These are phyloP conservation scores for Pleurostoma richardsiae DNA, from an alignment of 2,329 filamentous ascomycete genomes.

Conservation along the genomic window DNA sequence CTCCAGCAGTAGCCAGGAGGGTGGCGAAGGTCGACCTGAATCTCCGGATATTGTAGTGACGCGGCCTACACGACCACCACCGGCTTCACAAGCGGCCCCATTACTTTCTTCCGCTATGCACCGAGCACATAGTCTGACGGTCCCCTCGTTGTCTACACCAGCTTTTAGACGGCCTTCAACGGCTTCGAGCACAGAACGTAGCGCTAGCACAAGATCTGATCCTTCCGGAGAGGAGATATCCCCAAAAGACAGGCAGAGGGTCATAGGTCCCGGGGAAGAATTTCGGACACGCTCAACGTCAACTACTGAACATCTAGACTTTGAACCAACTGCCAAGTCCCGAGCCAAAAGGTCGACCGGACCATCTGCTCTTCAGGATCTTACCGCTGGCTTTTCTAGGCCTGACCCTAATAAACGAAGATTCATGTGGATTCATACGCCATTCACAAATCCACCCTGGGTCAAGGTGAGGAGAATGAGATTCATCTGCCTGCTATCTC, in stretches of 20 bases:
- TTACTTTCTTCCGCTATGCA: conserved; percentile 1
- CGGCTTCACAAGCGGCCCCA: conserved; percentile 9
- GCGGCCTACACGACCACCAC: conserved; percentile 19
- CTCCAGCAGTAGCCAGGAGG: too few relatives aligned
- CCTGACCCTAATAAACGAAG: conserved; percentile 34
- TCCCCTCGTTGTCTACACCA: conserved; percentile 22
- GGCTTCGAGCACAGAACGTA: conserved; percentile 21
- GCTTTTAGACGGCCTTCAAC: conserved; percentile 20
- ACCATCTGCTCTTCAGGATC: conserved; percentile 18
- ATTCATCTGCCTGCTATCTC: conserved; percentile 6
- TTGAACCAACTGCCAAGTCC: not conserved
- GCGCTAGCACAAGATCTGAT: conserved; percentile 23
- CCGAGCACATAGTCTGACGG: conserved; percentile 23
- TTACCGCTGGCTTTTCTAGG: conserved; percentile 32
- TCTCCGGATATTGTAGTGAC: conserved; percentile 34
- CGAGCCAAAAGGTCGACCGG: conserved; percentile 8
- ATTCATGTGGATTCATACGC: conserved; percentile 54
- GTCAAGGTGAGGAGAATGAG: conserved; percentile 38
- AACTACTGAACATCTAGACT: not conserved
- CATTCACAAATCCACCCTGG: conserved; percentile 54
- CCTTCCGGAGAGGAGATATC: conserved; percentile 17
- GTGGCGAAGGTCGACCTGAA: not conserved
- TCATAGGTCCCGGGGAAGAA: conserved; percentile 2
- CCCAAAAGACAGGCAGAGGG: conserved; percentile 8
- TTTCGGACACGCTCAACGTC: not conserved